Evolutionary conservation across 371 early-diverging fungal species (phyloP), one percentile per base, ranked within the genome.

Genomic region (Mucor racemosus): DNA sequence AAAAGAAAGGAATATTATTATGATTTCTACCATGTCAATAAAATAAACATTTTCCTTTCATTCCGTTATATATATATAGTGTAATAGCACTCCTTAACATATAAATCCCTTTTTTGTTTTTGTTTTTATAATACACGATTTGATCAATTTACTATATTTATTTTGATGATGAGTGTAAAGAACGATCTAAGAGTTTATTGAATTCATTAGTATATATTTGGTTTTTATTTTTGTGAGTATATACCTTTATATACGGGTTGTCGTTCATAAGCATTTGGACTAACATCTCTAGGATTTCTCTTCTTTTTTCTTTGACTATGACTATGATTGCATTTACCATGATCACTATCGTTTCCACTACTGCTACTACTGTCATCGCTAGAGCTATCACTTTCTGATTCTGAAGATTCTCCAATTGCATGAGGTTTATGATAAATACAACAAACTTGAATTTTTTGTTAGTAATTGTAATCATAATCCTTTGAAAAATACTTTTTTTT

Each of bases 361-460:
- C 78, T 74, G 34, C 72, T 69, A 53, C 76, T 73, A 33, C 60
- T 61, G 40, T 74, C 76, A 38, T 66, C 58, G 35, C 85, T 84
- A 17, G 57, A 61, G 48, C 76, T 78, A 39, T 67, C 60, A 35
- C 85, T 84, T 13, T 79, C 79, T 39, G 81, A 81, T 46, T 87
- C 90, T 7, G 89, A 89, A 0, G 89, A 88, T 68, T 92, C 94
- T 58, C 90, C 95, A 62, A 92, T 84, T 38, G 73, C 78, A 55
- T 85, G 88, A 64, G 92, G 89, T 67, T 85, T 88, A 71, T 88
- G 91, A 72, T 88, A 95, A 44, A 95, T 95, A 72, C 96, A 95
- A 79, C 95, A 95, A 50, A 95, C 93, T 92, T 72, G n/a, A 56
- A 40, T 41, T 4, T 85, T 79, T 75, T 94, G 11, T 21, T 31